Conservation (phyloP, 129 eudicot species). For the Flaveria trinervia region DNA sequence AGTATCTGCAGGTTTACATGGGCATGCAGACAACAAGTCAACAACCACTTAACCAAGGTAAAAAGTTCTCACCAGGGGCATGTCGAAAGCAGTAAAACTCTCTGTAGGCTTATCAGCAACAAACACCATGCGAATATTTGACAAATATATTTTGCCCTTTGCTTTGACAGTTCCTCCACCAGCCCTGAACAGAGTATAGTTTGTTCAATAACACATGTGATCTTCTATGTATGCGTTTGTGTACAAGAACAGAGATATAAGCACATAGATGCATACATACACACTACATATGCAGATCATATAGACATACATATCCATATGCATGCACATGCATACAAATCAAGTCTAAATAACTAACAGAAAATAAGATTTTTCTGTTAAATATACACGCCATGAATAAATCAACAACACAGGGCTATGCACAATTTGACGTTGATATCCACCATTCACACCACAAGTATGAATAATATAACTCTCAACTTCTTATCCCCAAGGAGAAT, state of each 20-base stretch:
- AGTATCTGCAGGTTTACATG: neutral
- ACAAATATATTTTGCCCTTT: slow-evolving; percentile 85
- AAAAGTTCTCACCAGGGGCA: slow-evolving; percentile 72
- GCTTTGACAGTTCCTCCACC: slow-evolving; percentile 65
- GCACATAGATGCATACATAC: neutral
- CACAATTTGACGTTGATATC: neutral
- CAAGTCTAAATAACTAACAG: neutral
- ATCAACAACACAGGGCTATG: neutral
- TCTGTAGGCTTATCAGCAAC: slow-evolving; percentile 82
- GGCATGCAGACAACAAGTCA: neutral
- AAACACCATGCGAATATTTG: slow-evolving; percentile 92
- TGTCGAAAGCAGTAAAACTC: slow-evolving; percentile 64
- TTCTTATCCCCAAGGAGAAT: no score
- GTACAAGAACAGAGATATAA: neutral
- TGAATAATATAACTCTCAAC: neutral
- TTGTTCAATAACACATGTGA: neutral
- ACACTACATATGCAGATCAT: neutral
- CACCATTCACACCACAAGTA: neutral
- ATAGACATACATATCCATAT: neutral
- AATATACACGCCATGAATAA: neutral
- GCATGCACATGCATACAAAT: neutral
- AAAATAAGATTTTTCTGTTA: neutral
- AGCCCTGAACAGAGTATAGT: slow-evolving; percentile 44
- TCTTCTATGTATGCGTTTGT: neutral
- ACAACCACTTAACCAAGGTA: neutral